Evolutionary conservation across 208 protist species (phyloP), one percentile per base, ranked within the genome.

Genomic region (Leishmania arabica): DNA sequence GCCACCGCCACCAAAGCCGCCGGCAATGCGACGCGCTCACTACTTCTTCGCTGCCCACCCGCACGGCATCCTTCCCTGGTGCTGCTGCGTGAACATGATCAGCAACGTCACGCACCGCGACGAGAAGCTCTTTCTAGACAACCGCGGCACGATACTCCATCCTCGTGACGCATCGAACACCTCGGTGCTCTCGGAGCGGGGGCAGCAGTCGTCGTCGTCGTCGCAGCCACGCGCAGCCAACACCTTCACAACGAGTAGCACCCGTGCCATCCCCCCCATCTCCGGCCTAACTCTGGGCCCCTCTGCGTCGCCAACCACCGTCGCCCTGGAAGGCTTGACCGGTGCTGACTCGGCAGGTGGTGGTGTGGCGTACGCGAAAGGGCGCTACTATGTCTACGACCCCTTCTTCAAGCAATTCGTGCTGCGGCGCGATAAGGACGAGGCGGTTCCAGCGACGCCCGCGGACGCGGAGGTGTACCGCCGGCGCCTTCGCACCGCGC

Each of bases 41-140:
- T 94, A 92, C 86, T 84, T 94, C 72, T 86, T 94, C 58, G 91
- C 84, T 15, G 77, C 87, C 11, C 86, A 92, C 82, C 91, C 91
- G 62, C 91, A 94, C 82, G 84, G 84, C 64, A 86, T 94, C 21
- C 74, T 94, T 3, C 89, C 91, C 56, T 84, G 87, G 77, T 87
- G 91, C 62, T 60, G 78, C 65, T 77, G 87, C 21, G 78, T 92
- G 19, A 82, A 75, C 45, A 17, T 91, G 31, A 69, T 87, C 79
- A 82, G 71, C 86, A 85, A 90, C 76, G 72, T 86, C n/a, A 82
- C 76, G 6, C 53, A 69, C 54, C 75, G 79, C 58, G 53, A 87
- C 51, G 64, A 68, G 54, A 84, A 79, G 24, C 65, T 89, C 15
- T 91, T 93, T 53, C 64, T 85, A 15, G 85, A 84, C 68, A 89